These are phyloP conservation scores for Neostapfia colusana DNA, from an alignment of 176 grass and related monocot species.

Conservation along the genomic window DNA sequence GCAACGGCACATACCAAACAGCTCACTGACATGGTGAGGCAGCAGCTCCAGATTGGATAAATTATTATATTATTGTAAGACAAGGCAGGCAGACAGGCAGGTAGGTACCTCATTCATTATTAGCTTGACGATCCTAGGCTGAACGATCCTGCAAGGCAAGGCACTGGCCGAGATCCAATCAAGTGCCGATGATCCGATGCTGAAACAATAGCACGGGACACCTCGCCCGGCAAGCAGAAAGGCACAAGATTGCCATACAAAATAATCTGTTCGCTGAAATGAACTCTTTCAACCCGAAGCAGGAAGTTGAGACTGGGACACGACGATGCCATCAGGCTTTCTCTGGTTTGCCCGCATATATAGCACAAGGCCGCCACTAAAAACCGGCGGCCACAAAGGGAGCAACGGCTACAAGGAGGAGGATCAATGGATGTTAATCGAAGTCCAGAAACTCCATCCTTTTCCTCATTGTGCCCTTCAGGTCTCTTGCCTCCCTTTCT, in stretches of 20 bases:
- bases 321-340: slow-evolving; percentile 26
- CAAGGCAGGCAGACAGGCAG: background rate
- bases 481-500: slow-evolving; percentile 80
- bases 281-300: slow-evolving; percentile 18
- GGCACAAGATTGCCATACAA: background rate
- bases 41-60: background rate
- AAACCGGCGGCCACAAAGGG: slow-evolving; percentile 46
- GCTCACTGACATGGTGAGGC: background rate
- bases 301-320: background rate
- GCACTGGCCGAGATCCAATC: background rate
- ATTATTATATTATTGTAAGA: slow-evolving; percentile 20
- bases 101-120: background rate
- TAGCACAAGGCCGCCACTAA: slow-evolving; percentile 53
- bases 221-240: background rate
- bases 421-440: slow-evolving; percentile 41
- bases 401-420: slow-evolving; percentile 26
- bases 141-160: background rate
- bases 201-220: background rate
- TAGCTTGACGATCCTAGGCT: background rate
- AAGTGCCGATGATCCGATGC: background rate
- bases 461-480: slow-evolving; percentile 96
- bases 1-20: background rate
- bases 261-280: background rate
- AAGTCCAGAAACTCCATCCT: slow-evolving; percentile 98
- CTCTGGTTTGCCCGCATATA: slow-evolving; percentile 31